Base-by-base conservation (phyloP, 208 protist species). In the Trypanosoma boissoni region DNA sequence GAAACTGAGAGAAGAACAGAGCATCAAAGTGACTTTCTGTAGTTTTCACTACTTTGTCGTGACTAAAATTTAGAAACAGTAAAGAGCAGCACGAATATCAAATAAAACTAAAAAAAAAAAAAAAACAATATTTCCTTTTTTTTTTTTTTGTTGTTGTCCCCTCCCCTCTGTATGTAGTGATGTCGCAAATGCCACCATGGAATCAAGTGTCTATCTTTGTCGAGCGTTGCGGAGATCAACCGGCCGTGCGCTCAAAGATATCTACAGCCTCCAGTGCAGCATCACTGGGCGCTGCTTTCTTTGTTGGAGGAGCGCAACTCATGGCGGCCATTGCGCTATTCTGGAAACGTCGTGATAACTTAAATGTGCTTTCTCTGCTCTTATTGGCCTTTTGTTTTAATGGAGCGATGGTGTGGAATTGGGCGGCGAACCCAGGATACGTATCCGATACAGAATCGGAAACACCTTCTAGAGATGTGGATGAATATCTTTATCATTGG, bases 401-500 rank as follows among this genome's bases (percentile, higher is more conserved):
- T 26, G 36, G 29, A 32, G n/a, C 34, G 31, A 53, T 68, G 52
- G n/a, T 56, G 28, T 73, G 44, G 53, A 63, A 63, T 57, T 66
- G 67, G 58, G 4, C 20, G 4, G 18, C 67, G n/a, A 18, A 66
- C 42, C 67, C 67, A 23, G 67, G 67, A 23, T 68, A 52, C 49
- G 67, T 73, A 0, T 8, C 1, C n/a, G n/a, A n/a, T n/a, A n/a
- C n/a, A n/a, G 45, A 53, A 16, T 58, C 55, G 1, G 56, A 32
- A 5, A 56, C 58, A 20, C 31, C 24, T 16, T 37, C 5, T 4
- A 32, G 7, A 32, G 41, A 51, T 45, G 45, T 56, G 31, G 65
- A 72, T 0, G 36, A 42, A 37, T 21, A 20, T 6, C 9, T 63
- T 31, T 28, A 55, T 27, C 50, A 52, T 26, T 74, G 46, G 43